Base-by-base conservation (phyloP, 495 filamentous ascomycete genomes). In the Extremus antarcticus region DNA sequence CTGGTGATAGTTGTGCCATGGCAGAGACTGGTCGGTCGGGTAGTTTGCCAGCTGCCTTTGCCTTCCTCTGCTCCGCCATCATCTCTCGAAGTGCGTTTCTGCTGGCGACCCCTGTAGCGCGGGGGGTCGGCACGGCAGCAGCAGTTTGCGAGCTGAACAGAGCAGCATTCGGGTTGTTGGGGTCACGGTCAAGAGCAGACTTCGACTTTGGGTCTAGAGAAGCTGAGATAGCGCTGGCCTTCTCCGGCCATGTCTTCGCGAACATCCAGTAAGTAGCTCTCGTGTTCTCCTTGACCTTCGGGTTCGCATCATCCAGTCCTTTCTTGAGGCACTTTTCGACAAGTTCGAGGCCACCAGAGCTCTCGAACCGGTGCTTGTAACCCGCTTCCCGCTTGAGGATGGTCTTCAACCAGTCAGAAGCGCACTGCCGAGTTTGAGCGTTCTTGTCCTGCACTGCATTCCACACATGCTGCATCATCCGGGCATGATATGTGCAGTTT, bases 401-500 rank as follows among this genome's bases (percentile, higher is more conserved):
- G 2, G 85, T 88, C 67, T 80, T 86, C 13, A 97, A 70, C 92
- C 92, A 98, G 13, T 80, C 85, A 19, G 86, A 71, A 11, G 83
- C 84, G 69, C 81, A 95, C 1, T 78, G 78, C 48, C 92, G 81
- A 23, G 90, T 78, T 59, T 88, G 83, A 1, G 88, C 81, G 66
- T 95, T 97, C 72, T 95, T 98, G 66, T 97, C 92, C 64, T 90
- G 83, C 50, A 76, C 83, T 24, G 94, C 89, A 53, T 68, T 69
- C 67, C 79, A 81, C 29, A 97, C 73, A 61, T 96, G 90, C 61
- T 94, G 86, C 73, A 95, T 74, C 53, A 95, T 73, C 19, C 89
- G 83, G 51, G 74, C 66, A 51, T 79, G 87, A 67, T 87, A 96
- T 0, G 88, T 84, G 21, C 86, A 84, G 63, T 84, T 81, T 32